Percentiles rank a stretch among this genome's conserved stretches.
Evolutionary conservation across 2,329 filamentous ascomycete genomes (phyloP).

Genomic region (Colletotrichum truncatum): DNA sequence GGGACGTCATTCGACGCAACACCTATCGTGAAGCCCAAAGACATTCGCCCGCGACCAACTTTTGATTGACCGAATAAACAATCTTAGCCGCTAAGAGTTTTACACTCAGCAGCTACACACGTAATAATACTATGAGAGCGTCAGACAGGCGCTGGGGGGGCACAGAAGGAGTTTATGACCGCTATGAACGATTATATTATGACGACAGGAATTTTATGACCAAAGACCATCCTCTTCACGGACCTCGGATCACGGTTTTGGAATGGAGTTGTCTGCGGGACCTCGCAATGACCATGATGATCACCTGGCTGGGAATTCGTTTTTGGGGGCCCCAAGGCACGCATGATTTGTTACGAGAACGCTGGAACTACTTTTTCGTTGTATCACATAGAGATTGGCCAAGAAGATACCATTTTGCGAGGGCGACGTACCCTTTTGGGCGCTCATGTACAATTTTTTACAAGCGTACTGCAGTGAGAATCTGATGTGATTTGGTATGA

Average conservation of each 20-base stretch:
- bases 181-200: constrained; percentile 22
- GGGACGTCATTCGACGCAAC: constrained; percentile 61
- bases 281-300: constrained; percentile 13
- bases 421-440: not conserved
- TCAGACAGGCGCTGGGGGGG: not conserved
- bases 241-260: not conserved
- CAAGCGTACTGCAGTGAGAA: not conserved
- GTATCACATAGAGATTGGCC: constrained; percentile 28
- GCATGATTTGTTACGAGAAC: constrained; percentile 15
- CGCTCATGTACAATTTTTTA: not conserved
- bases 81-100: not conserved
- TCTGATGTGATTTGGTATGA: constrained; percentile 18
- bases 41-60: constrained; percentile 15
- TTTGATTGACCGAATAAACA: constrained; percentile 14
- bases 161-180: not conserved
- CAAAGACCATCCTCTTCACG: constrained; percentile 10
- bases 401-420: constrained; percentile 20
- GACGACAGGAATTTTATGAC: constrained; percentile 28
- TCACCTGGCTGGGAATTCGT: not conserved
- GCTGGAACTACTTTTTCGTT: not conserved
- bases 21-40: constrained; percentile 44
- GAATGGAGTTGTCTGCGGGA: not conserved
- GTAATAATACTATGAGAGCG: not conserved
- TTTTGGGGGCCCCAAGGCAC: not conserved
- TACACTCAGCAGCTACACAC: not conserved